Evolutionary conservation across 768 basidiomycete species (phyloP).

Genomic region (Tephrocybe sp.): DNA sequence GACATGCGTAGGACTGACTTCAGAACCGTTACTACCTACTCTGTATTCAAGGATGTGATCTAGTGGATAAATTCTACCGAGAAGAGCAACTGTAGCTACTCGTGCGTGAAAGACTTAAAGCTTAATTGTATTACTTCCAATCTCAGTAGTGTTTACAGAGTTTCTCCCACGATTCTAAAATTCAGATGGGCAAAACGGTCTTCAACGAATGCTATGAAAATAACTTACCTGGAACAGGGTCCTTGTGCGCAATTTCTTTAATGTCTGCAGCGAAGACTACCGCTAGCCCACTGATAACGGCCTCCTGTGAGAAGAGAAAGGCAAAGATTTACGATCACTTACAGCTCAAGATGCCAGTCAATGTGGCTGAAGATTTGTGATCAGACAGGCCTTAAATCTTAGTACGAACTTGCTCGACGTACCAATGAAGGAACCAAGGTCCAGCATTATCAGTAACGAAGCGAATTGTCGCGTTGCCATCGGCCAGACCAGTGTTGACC

Average conservation of each 20-base stretch:
- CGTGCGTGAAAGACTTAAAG: too few species aligned
- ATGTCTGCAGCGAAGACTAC: constrained; percentile 34
- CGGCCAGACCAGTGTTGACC: constrained; percentile 27
- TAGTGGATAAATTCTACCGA: too few species aligned
- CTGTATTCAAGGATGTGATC: too few species aligned
- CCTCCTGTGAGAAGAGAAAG: neutral
- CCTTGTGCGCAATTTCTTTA: neutral
- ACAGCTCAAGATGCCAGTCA: constrained; percentile 39
- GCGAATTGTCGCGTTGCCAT: constrained; percentile 44
- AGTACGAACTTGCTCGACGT: constrained; percentile 31
- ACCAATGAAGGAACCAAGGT: constrained; percentile 42
- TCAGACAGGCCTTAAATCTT: constrained; percentile 2
- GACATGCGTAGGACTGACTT: too few species aligned
- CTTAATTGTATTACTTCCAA: too few species aligned
- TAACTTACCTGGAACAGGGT: neutral
- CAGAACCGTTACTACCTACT: too few species aligned
- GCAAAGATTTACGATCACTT: neutral
- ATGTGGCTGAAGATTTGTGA: constrained; percentile 32
- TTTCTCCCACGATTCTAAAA: neutral
- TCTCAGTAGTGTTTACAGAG: too few species aligned
- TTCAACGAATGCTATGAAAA: neutral
- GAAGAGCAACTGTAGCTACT: too few species aligned
- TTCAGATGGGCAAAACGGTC: neutral
- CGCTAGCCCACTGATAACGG: constrained; percentile 36
- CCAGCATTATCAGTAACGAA: constrained; percentile 58